Evolutionary conservation across 2,329 filamentous ascomycete species (phyloP).

Genomic region (Calonectria pteridis): DNA sequence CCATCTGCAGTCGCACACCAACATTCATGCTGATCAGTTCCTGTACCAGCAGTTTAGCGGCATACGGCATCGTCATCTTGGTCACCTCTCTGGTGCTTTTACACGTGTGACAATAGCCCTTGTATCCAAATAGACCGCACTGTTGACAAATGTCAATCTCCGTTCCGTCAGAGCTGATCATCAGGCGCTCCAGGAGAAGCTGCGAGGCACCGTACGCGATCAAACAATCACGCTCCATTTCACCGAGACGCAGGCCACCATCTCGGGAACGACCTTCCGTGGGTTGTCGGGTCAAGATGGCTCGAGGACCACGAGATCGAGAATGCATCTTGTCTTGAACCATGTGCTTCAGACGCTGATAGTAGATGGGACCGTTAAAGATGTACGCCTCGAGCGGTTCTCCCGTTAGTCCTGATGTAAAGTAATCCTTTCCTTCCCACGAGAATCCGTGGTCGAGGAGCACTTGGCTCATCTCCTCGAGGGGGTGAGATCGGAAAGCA

Average conservation of each 20-base stretch:
- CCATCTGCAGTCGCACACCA: conserved; percentile 89
- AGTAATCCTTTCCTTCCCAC: conserved; percentile 97
- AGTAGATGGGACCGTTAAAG: conserved; percentile 99
- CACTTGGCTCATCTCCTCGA: conserved; percentile 89
- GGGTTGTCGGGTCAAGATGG: conserved; percentile 93
- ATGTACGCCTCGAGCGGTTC: conserved; percentile 95
- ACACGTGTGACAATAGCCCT: conserved; percentile 95
- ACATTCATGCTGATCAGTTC: conserved; percentile 99
- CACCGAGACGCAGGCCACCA: conserved; percentile 91
- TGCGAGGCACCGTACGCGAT: conserved; percentile 98
- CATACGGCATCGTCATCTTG: conserved; percentile 97
- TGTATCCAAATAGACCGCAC: conserved; percentile 95
- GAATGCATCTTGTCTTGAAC: conserved; percentile 99
- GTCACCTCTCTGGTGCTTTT: conserved; percentile 86
- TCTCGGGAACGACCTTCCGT: conserved; percentile 95
- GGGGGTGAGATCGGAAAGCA: conserved; percentile 84
- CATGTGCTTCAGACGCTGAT: conserved; percentile 99
- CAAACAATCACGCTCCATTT: conserved; percentile 99
- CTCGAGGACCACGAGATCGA: conserved; percentile 87
- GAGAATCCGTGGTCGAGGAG: conserved; percentile 91
- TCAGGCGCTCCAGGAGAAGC: conserved; percentile 89
- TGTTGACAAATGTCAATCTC: conserved; percentile 93
- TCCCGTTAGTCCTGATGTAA: conserved; percentile 94
- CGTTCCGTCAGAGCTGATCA: conserved; percentile 93
- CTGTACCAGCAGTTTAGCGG: conserved; percentile 94